phyloP scores from a whole-genome alignment of 495 filamentous ascomycete genomes.

The Choiromyces venosus region DNA sequence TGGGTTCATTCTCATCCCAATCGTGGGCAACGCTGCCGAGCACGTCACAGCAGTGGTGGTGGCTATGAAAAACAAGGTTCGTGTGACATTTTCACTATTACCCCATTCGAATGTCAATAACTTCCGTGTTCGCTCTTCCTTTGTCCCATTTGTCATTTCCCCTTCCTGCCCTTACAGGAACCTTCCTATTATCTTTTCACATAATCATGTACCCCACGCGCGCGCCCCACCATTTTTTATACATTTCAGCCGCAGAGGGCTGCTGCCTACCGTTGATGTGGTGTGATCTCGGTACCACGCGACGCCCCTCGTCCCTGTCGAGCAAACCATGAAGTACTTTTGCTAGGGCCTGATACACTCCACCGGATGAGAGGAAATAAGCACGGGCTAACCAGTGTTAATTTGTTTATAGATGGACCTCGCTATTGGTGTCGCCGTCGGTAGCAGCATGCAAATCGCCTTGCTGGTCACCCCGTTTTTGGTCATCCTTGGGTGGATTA shows the following conservation, averaged over 20 bases:
- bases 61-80: slow-evolving; percentile 74
- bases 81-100: slow-evolving; percentile 8
- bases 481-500: slow-evolving; percentile 88
- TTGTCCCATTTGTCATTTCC: neutral
- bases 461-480: slow-evolving; percentile 85
- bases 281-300: slow-evolving; percentile 2
- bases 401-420: slow-evolving; percentile 65
- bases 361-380: neutral
- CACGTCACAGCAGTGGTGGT: slow-evolving; percentile 94
- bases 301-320: neutral
- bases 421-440: slow-evolving; percentile 89
- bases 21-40: slow-evolving; percentile 96
- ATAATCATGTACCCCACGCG: neutral
- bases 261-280: slow-evolving; percentile 10
- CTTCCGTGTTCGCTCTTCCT: neutral
- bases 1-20: slow-evolving; percentile 88
- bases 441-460: slow-evolving; percentile 89
- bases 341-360: neutral
- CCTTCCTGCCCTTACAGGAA: neutral
- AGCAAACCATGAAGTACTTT: neutral
- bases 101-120: neutral
- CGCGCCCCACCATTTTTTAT: neutral
- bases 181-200: neutral
- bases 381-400: neutral
- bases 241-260: slow-evolving; percentile 17